Conservation (phyloP, 2,329 filamentous ascomycete species). For the Arthrinium puccinioides region DNA sequence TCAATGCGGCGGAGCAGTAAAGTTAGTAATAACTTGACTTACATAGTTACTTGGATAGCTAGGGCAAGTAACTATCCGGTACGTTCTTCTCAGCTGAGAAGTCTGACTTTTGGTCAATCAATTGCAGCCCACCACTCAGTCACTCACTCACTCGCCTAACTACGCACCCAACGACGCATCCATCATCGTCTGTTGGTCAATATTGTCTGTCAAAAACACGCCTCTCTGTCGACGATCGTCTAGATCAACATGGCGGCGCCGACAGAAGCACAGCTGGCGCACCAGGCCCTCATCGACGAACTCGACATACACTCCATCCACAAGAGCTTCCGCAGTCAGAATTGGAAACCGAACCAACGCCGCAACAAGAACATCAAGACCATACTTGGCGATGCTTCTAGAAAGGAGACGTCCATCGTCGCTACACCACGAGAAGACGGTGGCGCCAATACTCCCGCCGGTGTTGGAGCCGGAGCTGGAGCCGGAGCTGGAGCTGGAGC, state of each 20-base stretch:
- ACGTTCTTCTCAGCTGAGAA: no score
- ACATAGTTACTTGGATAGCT: no score
- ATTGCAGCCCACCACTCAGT: background rate
- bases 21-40: no score
- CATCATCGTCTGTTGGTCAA: no score
- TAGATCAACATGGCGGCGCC: constrained; percentile 54
- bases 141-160: background rate
- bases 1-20: no score
- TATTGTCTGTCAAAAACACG: no score
- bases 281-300: constrained; percentile 79
- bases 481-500: no score
- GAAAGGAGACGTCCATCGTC: constrained; percentile 81
- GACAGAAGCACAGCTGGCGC: constrained; percentile 68
- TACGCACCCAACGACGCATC: no score
- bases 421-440: constrained; percentile 70
- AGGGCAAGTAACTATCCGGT: no score
- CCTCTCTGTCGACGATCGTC: no score
- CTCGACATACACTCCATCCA: constrained; percentile 83
- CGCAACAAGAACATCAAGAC: constrained; percentile 99
- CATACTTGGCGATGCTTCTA: constrained; percentile 80
- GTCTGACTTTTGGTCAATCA: no score
- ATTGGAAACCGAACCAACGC: constrained; percentile 88
- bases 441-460: constrained; percentile 50
- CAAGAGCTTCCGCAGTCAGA: constrained; percentile 83
- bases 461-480: no score